These are phyloP conservation scores for Glomus cerebriforme DNA, from an alignment of 192 early-diverging fungal genomes.

Conservation along the genomic window DNA sequence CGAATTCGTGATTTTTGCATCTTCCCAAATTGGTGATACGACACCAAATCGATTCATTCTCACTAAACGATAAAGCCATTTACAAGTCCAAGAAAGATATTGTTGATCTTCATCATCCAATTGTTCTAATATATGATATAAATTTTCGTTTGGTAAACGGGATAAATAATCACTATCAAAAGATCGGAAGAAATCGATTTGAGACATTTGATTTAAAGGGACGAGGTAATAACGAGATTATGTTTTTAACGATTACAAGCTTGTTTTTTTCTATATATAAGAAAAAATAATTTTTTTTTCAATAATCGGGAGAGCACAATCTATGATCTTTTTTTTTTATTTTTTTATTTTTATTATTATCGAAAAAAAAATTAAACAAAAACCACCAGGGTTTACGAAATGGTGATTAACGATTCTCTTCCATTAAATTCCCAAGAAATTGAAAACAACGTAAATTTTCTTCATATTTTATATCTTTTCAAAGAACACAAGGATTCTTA, in stretches of 20 bases:
- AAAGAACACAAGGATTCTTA: background rate
- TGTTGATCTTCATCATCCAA: background rate
- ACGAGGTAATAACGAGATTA: too few species aligned
- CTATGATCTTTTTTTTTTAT: background rate
- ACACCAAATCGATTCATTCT: background rate
- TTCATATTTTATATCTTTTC: background rate
- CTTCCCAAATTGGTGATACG: constrained; percentile 3
- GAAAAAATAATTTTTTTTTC: too few species aligned
- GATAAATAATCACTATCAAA: background rate
- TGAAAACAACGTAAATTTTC: background rate
- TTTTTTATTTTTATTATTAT: background rate
- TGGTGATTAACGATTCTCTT: background rate
- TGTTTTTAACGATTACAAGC: too few species aligned
- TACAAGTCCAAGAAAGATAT: background rate
- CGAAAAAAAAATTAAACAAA: background rate
- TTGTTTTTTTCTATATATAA: too few species aligned
- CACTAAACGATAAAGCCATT: constrained; percentile 4
- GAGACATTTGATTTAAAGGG: background rate
- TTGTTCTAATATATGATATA: background rate
- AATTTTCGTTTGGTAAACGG: constrained; percentile 9
- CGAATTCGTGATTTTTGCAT: background rate
- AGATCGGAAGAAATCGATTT: background rate
- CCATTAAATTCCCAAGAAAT: background rate
- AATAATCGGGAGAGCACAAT: background rate
- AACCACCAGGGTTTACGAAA: background rate